phyloP scores from a whole-genome alignment of 1,284 basidiomycete species.

The Porodaedalea pini region DNA sequence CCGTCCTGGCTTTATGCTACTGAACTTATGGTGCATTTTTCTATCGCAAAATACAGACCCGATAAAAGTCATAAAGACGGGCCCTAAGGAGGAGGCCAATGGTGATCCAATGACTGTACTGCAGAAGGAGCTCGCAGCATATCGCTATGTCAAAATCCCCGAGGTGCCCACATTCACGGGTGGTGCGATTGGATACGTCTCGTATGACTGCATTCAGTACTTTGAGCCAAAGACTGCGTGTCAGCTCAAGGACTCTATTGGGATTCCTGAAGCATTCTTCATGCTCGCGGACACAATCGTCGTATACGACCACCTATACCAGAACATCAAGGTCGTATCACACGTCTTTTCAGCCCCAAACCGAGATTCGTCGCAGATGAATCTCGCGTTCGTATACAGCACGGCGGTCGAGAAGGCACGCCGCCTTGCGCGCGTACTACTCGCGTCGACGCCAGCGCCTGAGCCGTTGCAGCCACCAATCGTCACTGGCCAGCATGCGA shows the following conservation, averaged over 20 bases:
- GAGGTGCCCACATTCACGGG: conserved; percentile 95
- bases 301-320: conserved; percentile 96
- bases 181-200: conserved; percentile 96
- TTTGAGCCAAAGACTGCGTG: conserved; percentile 92
- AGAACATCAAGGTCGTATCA: conserved; percentile 91
- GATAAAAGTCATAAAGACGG: conserved; percentile 87
- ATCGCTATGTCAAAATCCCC: conserved; percentile 88
- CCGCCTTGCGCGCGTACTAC: conserved; percentile 65
- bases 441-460: conserved; percentile 46
- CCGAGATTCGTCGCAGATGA: conserved; percentile 49
- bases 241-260: conserved; percentile 69
- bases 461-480: conserved; percentile 70
- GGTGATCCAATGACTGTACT: conserved; percentile 88
- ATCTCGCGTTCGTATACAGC: conserved; percentile 77
- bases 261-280: conserved; percentile 93
- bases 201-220: conserved; percentile 94
- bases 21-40: not conserved
- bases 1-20: conserved; percentile 11
- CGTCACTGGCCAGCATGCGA: conserved; percentile 63
- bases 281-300: conserved; percentile 95
- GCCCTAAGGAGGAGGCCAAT: conserved; percentile 74
- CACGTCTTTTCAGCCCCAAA: conserved; percentile 82
- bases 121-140: conserved; percentile 82
- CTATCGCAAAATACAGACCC: conserved; percentile 58
- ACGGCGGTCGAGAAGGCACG: conserved; percentile 79